These are phyloP conservation scores for Isatis lusitanica DNA, from an alignment of 441 rosid species.

Conservation along the genomic window DNA sequence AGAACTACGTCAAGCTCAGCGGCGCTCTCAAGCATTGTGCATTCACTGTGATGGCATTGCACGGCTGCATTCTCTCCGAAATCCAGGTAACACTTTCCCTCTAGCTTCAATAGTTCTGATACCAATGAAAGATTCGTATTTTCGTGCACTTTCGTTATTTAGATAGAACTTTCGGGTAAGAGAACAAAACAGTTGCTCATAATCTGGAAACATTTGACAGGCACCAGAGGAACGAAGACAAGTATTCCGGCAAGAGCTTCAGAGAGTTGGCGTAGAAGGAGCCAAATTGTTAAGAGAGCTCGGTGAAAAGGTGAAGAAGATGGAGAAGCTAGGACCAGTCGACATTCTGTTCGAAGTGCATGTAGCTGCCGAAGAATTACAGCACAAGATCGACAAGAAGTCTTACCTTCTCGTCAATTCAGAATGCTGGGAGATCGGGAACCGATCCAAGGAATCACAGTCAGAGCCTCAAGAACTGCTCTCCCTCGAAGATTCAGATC, in stretches of 20 bases:
- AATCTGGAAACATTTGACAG: slow-evolving; percentile 37
- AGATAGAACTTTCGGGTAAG: not conserved
- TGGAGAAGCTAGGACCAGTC: slow-evolving; percentile 58
- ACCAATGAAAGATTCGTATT: not conserved
- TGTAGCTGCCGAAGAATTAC: slow-evolving; percentile 65
- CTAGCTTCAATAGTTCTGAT: not conserved
- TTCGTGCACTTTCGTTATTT: no score
- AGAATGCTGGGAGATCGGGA: slow-evolving; percentile 73
- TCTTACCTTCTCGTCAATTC: slow-evolving; percentile 68
- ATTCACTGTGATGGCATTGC: slow-evolving; percentile 68
- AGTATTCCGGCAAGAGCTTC: slow-evolving; percentile 54
- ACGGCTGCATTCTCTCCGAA: slow-evolving; percentile 70
- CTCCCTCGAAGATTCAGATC: slow-evolving; percentile 48
- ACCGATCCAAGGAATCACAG: slow-evolving; percentile 40
- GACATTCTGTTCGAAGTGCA: slow-evolving; percentile 56
- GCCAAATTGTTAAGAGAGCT: slow-evolving; percentile 60
- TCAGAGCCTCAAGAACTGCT: slow-evolving; percentile 59
- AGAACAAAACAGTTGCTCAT: not conserved
- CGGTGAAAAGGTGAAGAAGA: slow-evolving; percentile 58
- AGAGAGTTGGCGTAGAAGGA: slow-evolving; percentile 50
- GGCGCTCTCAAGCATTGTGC: slow-evolving; percentile 76
- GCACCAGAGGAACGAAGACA: slow-evolving; percentile 62
- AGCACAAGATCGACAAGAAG: slow-evolving; percentile 54
- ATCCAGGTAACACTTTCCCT: slow-evolving; percentile 50
- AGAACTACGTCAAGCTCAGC: slow-evolving; percentile 62